These are phyloP conservation scores for Bigelowiella natans DNA, from an alignment of 78 protist species.

Conservation along the genomic window DNA sequence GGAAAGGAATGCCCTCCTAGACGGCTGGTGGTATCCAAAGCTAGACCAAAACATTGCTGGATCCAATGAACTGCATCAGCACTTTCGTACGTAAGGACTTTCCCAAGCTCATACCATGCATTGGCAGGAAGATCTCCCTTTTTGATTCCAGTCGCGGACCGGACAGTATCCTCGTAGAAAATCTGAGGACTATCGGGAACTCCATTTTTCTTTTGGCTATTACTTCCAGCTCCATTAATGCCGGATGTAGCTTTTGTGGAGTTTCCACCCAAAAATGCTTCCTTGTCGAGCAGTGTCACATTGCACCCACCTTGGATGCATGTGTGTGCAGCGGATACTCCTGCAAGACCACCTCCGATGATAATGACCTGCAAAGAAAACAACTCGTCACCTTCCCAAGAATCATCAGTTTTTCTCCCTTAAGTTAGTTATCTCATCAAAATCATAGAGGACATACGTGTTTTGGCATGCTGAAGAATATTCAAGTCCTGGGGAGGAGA, in stretches of 20 bases:
- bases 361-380: not conserved
- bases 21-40: not conserved
- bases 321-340: not conserved
- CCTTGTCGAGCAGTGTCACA: not conserved
- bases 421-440: no score
- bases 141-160: not conserved
- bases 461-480: no score
- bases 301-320: not conserved
- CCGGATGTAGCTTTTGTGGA: slow-evolving; percentile 15
- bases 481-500: no score
- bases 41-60: not conserved
- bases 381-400: no score
- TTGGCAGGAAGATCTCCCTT: not conserved
- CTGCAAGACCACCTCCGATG: not conserved
- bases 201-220: not conserved
- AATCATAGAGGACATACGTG: no score
- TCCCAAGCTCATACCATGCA: not conserved
- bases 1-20: slow-evolving; percentile 20
- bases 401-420: no score
- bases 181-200: not conserved
- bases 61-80: slow-evolving; percentile 9
- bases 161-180: not conserved
- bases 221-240: slow-evolving; percentile 12
- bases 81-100: not conserved
- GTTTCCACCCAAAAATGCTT: slow-evolving; percentile 11